Evolutionary conservation across 352 stramenopile genomes (phyloP).

Genomic region (Thalassiosira hispida): DNA sequence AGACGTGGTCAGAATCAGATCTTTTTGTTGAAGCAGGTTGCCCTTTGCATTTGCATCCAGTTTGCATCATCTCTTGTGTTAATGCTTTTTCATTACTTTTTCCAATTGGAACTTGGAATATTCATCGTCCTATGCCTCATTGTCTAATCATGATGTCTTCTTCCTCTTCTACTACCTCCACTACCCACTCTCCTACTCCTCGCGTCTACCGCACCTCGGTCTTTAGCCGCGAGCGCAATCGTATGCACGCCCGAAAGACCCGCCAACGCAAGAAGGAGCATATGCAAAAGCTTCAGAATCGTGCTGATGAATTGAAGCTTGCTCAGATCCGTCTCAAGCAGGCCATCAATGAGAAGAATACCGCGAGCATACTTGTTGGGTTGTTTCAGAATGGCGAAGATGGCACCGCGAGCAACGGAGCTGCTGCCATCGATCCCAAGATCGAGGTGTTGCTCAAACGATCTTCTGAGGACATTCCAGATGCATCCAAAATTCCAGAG

Average conservation of each 20-base stretch:
- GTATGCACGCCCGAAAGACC: conserved; percentile 73
- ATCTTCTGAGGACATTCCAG: conserved; percentile 74
- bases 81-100: no score
- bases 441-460: conserved; percentile 64
- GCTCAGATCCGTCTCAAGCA: conserved; percentile 75
- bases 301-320: conserved; percentile 68
- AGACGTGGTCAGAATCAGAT: no score
- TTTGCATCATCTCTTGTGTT: no score
- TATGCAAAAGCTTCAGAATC: conserved; percentile 65
- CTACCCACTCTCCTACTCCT: background rate
- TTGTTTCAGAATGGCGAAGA: conserved; percentile 47
- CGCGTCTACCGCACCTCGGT: conserved; percentile 49
- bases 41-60: no score
- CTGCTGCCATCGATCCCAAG: conserved; percentile 54
- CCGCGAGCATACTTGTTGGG: conserved; percentile 72
- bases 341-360: conserved; percentile 81
- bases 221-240: conserved; percentile 69
- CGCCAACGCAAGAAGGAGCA: conserved; percentile 73
- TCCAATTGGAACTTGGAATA: no score
- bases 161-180: conserved; percentile 10
- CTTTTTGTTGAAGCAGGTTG: no score
- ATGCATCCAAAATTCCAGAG: conserved; percentile 75
- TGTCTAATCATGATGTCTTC: conserved; percentile 15
- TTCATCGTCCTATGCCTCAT: no score
- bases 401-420: background rate